A percentile compares a stretch with the other conserved stretches of the same genome.
phyloP scores from a whole-genome alignment of 2,329 filamentous ascomycete genomes.

The Fusarium dlaminii region DNA sequence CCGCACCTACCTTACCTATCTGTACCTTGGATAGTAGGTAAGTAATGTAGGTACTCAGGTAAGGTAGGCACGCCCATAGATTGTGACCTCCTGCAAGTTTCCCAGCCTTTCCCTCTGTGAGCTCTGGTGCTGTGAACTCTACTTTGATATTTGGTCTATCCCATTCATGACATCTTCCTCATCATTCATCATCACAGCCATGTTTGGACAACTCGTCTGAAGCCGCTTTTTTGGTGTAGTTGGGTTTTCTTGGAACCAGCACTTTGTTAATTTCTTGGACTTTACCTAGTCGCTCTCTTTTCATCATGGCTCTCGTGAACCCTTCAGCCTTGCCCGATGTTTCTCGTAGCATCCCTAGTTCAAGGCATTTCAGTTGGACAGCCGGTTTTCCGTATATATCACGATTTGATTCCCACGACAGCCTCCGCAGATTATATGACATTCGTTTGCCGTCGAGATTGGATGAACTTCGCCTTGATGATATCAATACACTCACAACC shows the following conservation, averaged over 20 bases:
- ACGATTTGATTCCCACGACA: neutral
- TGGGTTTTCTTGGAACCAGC: slow-evolving; percentile 57
- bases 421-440: slow-evolving; percentile 40
- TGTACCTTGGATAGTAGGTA: neutral
- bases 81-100: slow-evolving; percentile 7
- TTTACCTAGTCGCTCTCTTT: slow-evolving; percentile 40
- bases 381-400: slow-evolving; percentile 15
- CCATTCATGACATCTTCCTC: slow-evolving; percentile 23
- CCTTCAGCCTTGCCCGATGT: slow-evolving; percentile 47
- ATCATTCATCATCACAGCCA: slow-evolving; percentile 47
- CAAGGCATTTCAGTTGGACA: slow-evolving; percentile 52
- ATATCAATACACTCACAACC: slow-evolving; percentile 48
- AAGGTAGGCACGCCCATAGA: neutral
- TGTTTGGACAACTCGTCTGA: slow-evolving; percentile 50
- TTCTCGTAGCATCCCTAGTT: slow-evolving; percentile 51
- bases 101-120: neutral
- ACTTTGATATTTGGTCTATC: neutral
- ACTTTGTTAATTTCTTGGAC: slow-evolving; percentile 47
- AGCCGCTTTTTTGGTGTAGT: slow-evolving; percentile 45
- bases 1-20: neutral
- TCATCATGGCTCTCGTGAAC: slow-evolving; percentile 49
- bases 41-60: neutral
- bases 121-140: neutral
- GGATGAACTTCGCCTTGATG: slow-evolving; percentile 40
- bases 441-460: slow-evolving; percentile 45